Evolutionary conservation across 345 rosid genomes (phyloP).

Genomic region (Conringia planisiliqua): DNA sequence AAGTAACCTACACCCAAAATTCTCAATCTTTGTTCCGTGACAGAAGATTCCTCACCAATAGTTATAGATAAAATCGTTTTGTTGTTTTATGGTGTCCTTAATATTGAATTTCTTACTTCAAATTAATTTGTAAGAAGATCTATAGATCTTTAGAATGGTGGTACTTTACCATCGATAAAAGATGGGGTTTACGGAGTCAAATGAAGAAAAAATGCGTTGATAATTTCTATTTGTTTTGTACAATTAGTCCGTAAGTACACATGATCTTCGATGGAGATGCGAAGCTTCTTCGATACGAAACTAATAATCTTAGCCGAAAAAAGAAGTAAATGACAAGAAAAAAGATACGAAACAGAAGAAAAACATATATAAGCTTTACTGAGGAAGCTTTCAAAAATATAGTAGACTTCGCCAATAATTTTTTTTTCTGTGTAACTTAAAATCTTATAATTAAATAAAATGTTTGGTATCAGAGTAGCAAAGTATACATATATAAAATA

Average conservation of each 20-base stretch:
- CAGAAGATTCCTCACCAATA: constrained; percentile 25
- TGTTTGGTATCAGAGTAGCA: background rate
- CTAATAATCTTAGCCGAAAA: background rate
- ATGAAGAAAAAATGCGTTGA: background rate
- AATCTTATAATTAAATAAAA: background rate
- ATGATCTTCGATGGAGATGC: constrained; percentile 14
- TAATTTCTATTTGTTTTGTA: background rate
- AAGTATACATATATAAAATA: no score
- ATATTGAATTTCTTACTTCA: background rate
- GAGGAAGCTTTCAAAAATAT: background rate
- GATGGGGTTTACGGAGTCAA: background rate
- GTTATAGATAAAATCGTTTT: background rate
- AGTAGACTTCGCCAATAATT: background rate
- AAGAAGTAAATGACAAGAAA: background rate
- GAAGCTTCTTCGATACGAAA: constrained; percentile 12
- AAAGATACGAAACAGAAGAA: background rate
- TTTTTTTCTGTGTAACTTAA: background rate
- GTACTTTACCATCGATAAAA: background rate
- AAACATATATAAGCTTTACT: background rate
- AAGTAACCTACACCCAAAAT: constrained; percentile 24
- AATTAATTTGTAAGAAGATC: background rate
- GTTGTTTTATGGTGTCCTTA: background rate
- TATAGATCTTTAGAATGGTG: background rate
- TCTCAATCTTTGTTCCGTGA: constrained; percentile 1
- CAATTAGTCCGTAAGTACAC: background rate